Conservation (phyloP, 352 stramenopile species). For the Globisporangium cederbergense region DNA sequence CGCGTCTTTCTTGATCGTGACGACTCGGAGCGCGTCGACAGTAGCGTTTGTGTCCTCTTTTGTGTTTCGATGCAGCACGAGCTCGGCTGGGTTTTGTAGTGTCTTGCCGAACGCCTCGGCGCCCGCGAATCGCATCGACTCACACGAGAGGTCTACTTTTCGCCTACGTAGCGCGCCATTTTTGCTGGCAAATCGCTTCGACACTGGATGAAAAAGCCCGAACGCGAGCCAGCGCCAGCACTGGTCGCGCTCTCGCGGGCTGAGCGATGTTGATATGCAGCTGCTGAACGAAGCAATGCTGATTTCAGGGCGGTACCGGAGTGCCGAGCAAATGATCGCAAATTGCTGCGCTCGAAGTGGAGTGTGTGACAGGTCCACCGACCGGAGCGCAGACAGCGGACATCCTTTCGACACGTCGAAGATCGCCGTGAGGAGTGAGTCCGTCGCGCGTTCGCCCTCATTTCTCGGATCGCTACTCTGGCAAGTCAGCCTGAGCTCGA, state of each 20-base stretch:
- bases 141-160: neutral
- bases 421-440: too few species aligned
- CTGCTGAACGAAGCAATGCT: neutral
- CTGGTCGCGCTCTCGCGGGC: neutral
- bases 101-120: neutral
- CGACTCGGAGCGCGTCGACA: neutral
- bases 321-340: neutral
- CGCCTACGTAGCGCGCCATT: neutral
- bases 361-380: neutral
- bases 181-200: neutral
- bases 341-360: neutral
- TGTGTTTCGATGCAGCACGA: neutral
- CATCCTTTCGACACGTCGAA: neutral
- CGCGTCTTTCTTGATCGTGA: neutral
- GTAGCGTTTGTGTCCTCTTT: too few species aligned
- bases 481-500: neutral
- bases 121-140: neutral
- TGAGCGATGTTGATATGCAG: neutral
- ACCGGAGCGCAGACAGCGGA: neutral
- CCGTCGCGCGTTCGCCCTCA: too few species aligned
- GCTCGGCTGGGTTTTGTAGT: neutral
- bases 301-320: neutral
- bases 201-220: neutral
- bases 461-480: too few species aligned
- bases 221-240: constrained; percentile 10